Percentiles rank a stretch among this genome's conserved stretches.
phyloP scores from a whole-genome alignment of 345 rosid species.

The Pugionium cornutum region DNA sequence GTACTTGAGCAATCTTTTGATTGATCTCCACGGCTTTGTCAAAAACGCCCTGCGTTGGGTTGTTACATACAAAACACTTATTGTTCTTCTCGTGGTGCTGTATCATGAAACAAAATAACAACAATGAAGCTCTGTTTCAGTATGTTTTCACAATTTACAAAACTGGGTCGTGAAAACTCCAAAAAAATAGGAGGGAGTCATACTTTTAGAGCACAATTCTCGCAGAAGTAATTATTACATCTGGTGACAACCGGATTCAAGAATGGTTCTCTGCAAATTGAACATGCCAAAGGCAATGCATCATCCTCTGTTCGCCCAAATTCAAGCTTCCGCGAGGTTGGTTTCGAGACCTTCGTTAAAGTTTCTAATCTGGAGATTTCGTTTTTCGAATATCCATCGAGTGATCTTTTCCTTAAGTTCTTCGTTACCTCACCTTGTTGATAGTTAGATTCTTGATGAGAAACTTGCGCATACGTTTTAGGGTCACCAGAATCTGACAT shows the following conservation, averaged over 20 bases:
- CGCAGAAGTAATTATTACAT: conserved; percentile 74
- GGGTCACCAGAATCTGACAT: conserved; percentile 47
- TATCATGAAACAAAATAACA: neutral
- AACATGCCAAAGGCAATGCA: conserved; percentile 63
- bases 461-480: conserved; percentile 29
- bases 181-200: neutral
- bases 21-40: conserved; percentile 68
- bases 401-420: conserved; percentile 54
- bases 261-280: conserved; percentile 64
- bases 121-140: neutral
- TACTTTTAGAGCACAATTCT: conserved; percentile 76
- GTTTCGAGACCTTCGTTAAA: conserved; percentile 33
- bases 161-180: neutral
- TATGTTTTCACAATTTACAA: neutral
- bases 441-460: conserved; percentile 30
- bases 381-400: conserved; percentile 45
- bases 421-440: conserved; percentile 44
- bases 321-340: conserved; percentile 66
- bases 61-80: conserved; percentile 72
- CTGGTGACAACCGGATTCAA: conserved; percentile 68
- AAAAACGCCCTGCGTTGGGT: conserved; percentile 67
- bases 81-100: conserved; percentile 67
- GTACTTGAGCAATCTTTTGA: conserved; percentile 21
- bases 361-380: conserved; percentile 27
- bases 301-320: conserved; percentile 72